Evolutionary conservation across 179 eudicot species (phyloP), one percentile per base, ranked within the genome.

Genomic region (Silene coronaria): DNA sequence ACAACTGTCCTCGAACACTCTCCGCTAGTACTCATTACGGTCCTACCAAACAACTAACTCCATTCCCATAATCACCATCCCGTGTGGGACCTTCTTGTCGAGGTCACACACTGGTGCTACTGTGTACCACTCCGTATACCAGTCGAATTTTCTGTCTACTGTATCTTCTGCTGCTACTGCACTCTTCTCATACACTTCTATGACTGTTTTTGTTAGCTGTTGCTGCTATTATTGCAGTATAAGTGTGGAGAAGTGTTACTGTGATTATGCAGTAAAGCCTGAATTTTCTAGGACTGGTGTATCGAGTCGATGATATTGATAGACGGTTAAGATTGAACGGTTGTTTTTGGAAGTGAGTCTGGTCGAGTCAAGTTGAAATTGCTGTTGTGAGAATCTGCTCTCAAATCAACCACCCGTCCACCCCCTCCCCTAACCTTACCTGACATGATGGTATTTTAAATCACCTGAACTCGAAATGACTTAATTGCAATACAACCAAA

Each of bases 11-110:
- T 89, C 88, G 80, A 88, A 91, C 76, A 88, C 97, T 84, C 86
- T 88, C 97, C 97, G 91, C 13, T 67, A 72, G 67, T 32, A 76
- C 59, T 83, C 89, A 63, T 81, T 89, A 57, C 78, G 81, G 59
- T 91, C 97, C 97, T 92, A 91, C 97, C 97, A 89, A 22, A 89
- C 85, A 78, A 91, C 95, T 22, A 91, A 58, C 59, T 91, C 91
- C 13, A 91, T 66, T 1, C 97, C 97, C 67, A 91, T 19, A 23
- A 91, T 88, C 59, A 66, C 84, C 75, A 82, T 91, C 6, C 85
- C 96, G 77, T 81, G 89, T 3, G 94, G 97, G 73, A 78, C 82
- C 77, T 89, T 85, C 84, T 89, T 91, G 76, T 89, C 97, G 4
- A 92, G 83, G 67, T 92, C 97, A 68, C 90, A 83, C 3, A 85